Evolutionary conservation across 2,329 filamentous ascomycete species (phyloP), one percentile per base, ranked within the genome.

Genomic region (Metarhizium brunneum): DNA sequence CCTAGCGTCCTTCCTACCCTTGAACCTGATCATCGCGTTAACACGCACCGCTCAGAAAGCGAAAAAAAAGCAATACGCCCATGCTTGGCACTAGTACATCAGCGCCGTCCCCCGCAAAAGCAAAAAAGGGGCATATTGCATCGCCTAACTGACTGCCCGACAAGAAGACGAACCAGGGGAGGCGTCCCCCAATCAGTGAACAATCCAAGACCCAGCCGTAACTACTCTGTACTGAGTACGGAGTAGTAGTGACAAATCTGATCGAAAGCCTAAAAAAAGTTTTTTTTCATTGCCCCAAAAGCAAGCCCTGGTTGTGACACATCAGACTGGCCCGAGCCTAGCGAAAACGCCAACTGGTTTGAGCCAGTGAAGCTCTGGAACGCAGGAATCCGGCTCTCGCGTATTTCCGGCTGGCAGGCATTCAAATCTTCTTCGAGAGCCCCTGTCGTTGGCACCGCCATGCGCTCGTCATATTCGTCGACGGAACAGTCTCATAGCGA

Each of bases 271-370:
- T 35, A 40, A 43, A 52, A 49, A n/a, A 25, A 1, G n/a, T n/a
- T 25, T 25, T 25, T 25, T 25, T 25, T 25, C 1, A 38, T 32
- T 32, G 35, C 49, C 48, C 47, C 55, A 56, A 50, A 52, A 54
- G 52, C 48, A 54, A 52, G 45, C 14, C 42, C 29, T 32, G 11
- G 14, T 49, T 54, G 55, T 54, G 52, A 49, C 48, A 54, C 52
- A 54, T 54, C 55, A 56, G 50, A 53, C 47, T 32, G 25, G 43
- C 55, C 40, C 35, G 30, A 51, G 47, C 30, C 40, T 13, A 50
- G 52, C 30, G 51, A 54, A 32, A 16, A n/a, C 18, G 50, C 47
- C 43, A 18, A 45, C 47, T 42, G 38, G 47, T 45, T 52, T 32
- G 47, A 51, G 48, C 51, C 18, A 29, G 50, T 40, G 47, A 43